phyloP scores from a whole-genome alignment of 768 basidiomycete species.

The Suillus americanus region DNA sequence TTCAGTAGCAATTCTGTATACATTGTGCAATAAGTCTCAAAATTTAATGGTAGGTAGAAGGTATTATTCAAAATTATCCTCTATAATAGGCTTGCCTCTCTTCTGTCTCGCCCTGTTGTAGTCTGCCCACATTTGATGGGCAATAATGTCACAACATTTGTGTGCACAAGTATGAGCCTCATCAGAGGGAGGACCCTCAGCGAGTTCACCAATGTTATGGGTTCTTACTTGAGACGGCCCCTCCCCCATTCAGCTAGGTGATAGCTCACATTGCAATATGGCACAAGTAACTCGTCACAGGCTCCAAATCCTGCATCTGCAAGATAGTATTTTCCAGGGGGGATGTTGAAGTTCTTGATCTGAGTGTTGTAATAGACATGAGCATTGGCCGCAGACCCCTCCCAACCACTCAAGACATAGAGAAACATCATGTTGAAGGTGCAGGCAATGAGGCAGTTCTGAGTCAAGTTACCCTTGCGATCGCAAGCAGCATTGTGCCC shows the following conservation, averaged over 20 bases:
- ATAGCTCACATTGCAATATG: not conserved
- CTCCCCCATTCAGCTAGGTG: conserved; percentile 37
- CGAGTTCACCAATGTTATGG: no score
- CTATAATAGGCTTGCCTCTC: not conserved
- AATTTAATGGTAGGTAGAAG: no score
- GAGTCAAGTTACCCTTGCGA: conserved; percentile 14
- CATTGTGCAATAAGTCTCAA: no score
- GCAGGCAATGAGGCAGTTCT: conserved; percentile 21
- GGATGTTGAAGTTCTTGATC: conserved; percentile 7
- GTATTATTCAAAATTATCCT: not conserved
- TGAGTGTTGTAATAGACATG: conserved; percentile 14
- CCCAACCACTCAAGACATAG: conserved; percentile 18
- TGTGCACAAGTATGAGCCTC: no score
- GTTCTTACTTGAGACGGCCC: conserved; percentile 20
- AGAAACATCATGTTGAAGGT: conserved; percentile 14
- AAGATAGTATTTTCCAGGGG: conserved; percentile 19
- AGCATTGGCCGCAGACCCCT: conserved; percentile 15
- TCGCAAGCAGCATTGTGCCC: conserved; percentile 6
- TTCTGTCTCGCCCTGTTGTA: not conserved
- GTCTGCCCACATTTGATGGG: conserved; percentile 14
- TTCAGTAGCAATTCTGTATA: no score
- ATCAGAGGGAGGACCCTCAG: no score
- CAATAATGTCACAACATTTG: conserved; percentile 13
- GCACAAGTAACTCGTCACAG: not conserved
- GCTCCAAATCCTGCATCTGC: conserved; percentile 15